Conservation (phyloP, 179 eudicot species). For the Silene coronaria region DNA sequence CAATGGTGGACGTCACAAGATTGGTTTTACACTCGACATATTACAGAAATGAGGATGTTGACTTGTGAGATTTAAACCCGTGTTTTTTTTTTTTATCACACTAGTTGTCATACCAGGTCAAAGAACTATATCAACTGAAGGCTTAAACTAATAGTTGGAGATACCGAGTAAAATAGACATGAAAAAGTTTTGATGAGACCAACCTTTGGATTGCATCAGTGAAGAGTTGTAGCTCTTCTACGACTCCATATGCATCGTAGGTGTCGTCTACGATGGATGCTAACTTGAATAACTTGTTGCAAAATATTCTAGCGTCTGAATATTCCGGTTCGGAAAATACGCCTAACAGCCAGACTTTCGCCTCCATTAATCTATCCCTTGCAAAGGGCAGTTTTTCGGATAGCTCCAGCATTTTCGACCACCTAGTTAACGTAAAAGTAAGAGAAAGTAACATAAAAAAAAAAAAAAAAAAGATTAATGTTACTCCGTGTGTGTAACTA, state of each 20-base stretch:
- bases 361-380: conserved; percentile 22
- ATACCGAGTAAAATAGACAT: too few relatives aligned
- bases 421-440: conserved; percentile 14
- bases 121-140: too few relatives aligned
- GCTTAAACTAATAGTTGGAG: too few relatives aligned
- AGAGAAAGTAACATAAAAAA: too few relatives aligned
- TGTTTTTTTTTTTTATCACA: too few relatives aligned
- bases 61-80: too few relatives aligned
- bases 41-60: too few relatives aligned
- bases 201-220: conserved; percentile 20
- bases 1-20: too few relatives aligned
- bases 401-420: conserved; percentile 19
- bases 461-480: too few relatives aligned
- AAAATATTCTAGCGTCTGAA: conserved; percentile 13
- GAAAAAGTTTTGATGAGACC: neutral
- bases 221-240: conserved; percentile 15
- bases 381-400: conserved; percentile 18
- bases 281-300: conserved; percentile 8
- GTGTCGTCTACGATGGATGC: conserved; percentile 21
- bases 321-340: conserved; percentile 20
- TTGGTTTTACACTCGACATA: too few relatives aligned
- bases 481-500: too few relatives aligned
- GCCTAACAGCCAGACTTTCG: conserved; percentile 12
- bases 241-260: conserved; percentile 20
- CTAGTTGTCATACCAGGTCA: too few relatives aligned